Conservation (phyloP, 345 rosid species). For the Alliaria petiolata region DNA sequence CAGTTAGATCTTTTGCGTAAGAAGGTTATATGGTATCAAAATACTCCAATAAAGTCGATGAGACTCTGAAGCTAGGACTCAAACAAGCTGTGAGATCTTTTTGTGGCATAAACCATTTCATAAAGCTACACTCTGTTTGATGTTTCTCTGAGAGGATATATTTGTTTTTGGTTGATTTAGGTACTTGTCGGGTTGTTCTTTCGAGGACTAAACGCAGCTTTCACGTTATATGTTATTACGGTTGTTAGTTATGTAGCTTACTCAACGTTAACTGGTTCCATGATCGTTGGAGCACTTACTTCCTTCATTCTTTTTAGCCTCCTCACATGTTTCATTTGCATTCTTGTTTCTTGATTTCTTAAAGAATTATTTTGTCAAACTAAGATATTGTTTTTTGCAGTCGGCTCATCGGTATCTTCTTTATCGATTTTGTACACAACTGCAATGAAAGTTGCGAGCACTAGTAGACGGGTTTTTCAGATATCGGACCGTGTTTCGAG, state of each 20-base stretch:
- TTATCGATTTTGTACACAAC: constrained; percentile 77
- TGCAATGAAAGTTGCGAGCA: constrained; percentile 99
- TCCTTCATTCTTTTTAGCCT: constrained; percentile 97
- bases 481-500: constrained; percentile 78
- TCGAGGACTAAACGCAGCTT: constrained; percentile 87
- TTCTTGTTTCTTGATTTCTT: background rate
- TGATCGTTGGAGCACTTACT: constrained; percentile 88
- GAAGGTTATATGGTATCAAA: constrained; percentile 60
- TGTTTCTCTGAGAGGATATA: constrained; percentile 34
- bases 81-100: constrained; percentile 80
- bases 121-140: background rate
- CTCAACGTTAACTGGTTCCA: constrained; percentile 72
- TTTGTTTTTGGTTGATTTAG: constrained; percentile 8
- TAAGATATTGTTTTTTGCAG: constrained; percentile 39
- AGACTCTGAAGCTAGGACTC: constrained; percentile 80
- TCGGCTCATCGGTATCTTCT: constrained; percentile 84
- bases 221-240: constrained; percentile 67
- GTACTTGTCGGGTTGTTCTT: constrained; percentile 65
- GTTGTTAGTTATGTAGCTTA: constrained; percentile 89
- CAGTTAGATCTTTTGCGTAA: constrained; percentile 94
- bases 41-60: constrained; percentile 83
- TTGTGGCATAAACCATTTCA: background rate
- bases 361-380: background rate
- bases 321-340: constrained; percentile 63
- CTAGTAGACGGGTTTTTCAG: constrained; percentile 92